Evolutionary conservation across 78 protist genomes (phyloP).

Genomic region (Planoprotostelium fungivorum): DNA sequence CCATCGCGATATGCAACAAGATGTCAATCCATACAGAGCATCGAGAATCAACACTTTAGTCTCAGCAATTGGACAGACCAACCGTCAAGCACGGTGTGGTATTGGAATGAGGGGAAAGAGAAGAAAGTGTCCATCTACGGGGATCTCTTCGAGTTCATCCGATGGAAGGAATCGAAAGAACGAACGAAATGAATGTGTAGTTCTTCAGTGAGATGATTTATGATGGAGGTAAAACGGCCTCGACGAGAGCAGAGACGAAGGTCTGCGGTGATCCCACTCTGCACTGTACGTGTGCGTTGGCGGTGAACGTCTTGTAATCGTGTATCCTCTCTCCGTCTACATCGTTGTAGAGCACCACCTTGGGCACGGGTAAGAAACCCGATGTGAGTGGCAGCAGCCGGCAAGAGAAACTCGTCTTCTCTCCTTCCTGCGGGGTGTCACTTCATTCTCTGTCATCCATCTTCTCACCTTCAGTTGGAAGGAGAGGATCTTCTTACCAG

Average conservation of each 20-base stretch:
- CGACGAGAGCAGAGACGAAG: neutral
- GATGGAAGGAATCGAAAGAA: too few species aligned
- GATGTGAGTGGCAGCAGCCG: neutral
- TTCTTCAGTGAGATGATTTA: too few species aligned
- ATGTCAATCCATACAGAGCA: too few species aligned
- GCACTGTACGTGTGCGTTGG: neutral
- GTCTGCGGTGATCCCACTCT: neutral
- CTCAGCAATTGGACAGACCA: too few species aligned
- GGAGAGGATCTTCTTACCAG: neutral
- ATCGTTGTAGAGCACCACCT: neutral
- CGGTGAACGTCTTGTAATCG: neutral
- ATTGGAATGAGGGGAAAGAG: too few species aligned
- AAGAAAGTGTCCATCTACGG: too few species aligned
- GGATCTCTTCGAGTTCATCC: too few species aligned
- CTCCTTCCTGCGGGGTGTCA: neutral
- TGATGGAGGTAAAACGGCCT: neutral
- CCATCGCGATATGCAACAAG: too few species aligned
- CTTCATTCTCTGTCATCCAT: neutral
- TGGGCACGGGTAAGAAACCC: neutral
- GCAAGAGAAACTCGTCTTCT: neutral
- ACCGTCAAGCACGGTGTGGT: too few species aligned
- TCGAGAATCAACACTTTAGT: too few species aligned
- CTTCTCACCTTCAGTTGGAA: neutral
- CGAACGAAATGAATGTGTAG: too few species aligned
- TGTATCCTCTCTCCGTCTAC: neutral